Evolutionary conservation across 192 early-diverging fungal genomes (phyloP).

Genomic region (Coemansia javaensis): DNA sequence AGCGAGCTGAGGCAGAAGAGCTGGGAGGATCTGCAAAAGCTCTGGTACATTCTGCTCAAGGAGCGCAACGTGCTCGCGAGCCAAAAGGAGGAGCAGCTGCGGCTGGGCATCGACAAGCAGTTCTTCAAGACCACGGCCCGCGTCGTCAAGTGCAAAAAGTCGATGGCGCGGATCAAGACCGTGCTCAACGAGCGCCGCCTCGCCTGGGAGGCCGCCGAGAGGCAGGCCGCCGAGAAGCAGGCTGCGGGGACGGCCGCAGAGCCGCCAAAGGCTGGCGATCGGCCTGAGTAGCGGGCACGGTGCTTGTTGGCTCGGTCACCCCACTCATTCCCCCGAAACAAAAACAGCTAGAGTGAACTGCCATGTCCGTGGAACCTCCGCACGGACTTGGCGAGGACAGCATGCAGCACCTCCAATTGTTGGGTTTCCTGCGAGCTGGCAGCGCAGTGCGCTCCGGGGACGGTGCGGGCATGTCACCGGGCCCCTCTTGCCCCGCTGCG

Average conservation of each 20-base stretch:
- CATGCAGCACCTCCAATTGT: no score
- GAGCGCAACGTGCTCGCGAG: constrained; percentile 78
- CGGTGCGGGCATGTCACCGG: no score
- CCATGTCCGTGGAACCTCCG: no score
- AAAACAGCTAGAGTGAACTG: no score
- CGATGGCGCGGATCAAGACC: constrained; percentile 78
- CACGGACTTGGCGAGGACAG: no score
- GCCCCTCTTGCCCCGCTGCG: no score
- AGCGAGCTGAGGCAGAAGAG: constrained; percentile 87
- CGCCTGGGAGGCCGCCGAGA: constrained; percentile 57
- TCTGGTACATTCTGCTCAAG: constrained; percentile 89
- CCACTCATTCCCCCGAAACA: no score
- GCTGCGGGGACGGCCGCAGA: neutral
- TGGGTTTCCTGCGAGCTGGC: no score
- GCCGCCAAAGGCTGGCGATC: neutral
- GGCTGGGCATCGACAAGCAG: constrained; percentile 52
- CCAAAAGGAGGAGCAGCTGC: constrained; percentile 62
- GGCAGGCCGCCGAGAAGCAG: neutral
- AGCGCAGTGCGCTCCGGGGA: no score
- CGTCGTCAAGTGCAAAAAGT: constrained; percentile 72
- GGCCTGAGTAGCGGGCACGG: no score
- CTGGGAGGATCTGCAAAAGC: constrained; percentile 94
- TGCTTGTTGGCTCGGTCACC: no score
- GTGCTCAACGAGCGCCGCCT: constrained; percentile 70
- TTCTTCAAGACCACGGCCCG: constrained; percentile 62